These are phyloP conservation scores for Wickerhamomyces mucosus DNA, from an alignment of 805 yeast species.

Conservation along the genomic window DNA sequence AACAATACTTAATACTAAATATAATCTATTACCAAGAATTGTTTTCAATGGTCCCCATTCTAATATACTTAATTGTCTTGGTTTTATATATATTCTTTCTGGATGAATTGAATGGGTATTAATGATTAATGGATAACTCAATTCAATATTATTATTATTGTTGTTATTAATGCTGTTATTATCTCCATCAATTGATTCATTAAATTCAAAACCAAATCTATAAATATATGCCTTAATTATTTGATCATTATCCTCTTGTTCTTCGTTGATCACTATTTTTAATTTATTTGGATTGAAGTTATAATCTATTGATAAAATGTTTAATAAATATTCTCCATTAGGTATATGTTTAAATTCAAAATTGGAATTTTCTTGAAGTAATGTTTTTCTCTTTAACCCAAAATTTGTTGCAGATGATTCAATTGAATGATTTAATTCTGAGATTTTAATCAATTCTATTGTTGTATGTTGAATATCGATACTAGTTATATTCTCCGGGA, in stretches of 20 bases:
- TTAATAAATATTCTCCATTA: conserved; percentile 12
- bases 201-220: conserved; percentile 5
- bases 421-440: background rate
- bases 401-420: background rate
- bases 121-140: conserved; percentile 17
- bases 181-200: too few species aligned
- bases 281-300: conserved; percentile 17
- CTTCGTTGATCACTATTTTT: conserved; percentile 9
- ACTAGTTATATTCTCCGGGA: conserved; percentile 7
- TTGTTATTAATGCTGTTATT: too few species aligned
- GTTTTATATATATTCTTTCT: conserved; percentile 23
- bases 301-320: conserved; percentile 11
- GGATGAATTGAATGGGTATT: conserved; percentile 21
- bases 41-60: conserved; percentile 28
- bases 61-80: conserved; percentile 24
- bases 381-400: conserved; percentile 4
- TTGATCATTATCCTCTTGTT: conserved; percentile 9
- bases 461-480: conserved; percentile 8
- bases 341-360: conserved; percentile 10
- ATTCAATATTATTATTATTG: background rate
- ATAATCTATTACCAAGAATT: conserved; percentile 28
- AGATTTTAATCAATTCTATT: conserved; percentile 8
- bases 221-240: conserved; percentile 4
- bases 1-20: conserved; percentile 23
- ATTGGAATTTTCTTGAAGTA: conserved; percentile 6